Evolutionary conservation across 768 basidiomycete species (phyloP).

Genomic region (Boletus rubroflammeus): DNA sequence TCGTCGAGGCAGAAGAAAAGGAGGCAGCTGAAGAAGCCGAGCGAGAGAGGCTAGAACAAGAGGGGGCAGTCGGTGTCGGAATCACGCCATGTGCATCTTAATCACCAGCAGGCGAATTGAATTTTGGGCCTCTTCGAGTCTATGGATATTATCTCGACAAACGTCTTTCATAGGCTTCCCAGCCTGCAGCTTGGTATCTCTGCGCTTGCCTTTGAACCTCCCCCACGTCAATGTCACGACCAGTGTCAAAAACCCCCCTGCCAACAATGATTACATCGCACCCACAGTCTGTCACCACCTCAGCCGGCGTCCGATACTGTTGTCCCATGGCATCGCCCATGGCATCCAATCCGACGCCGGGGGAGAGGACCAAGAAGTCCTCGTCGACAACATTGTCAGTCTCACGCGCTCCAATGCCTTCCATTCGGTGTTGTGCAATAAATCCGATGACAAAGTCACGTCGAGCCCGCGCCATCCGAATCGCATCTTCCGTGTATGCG

Average conservation of each 20-base stretch:
- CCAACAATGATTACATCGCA: slow-evolving; percentile 98
- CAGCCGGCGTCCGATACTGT: slow-evolving; percentile 86
- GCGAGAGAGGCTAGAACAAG: slow-evolving; percentile 11
- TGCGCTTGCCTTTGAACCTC: slow-evolving; percentile 65
- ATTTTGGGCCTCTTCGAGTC: background rate
- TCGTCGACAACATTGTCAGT: slow-evolving; percentile 41
- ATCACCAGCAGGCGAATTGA: background rate
- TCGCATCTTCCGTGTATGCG: slow-evolving; percentile 76
- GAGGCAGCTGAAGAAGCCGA: slow-evolving; percentile 55
- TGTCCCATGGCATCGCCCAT: slow-evolving; percentile 89
- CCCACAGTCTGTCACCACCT: slow-evolving; percentile 77
- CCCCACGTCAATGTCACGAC: slow-evolving; percentile 36
- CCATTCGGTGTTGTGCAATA: slow-evolving; percentile 86
- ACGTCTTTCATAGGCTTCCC: slow-evolving; percentile 83
- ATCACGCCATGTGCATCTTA: background rate
- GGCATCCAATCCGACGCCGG: slow-evolving; percentile 82
- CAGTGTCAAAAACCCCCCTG: slow-evolving; percentile 82
- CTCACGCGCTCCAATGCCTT: slow-evolving; percentile 46
- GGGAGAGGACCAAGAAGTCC: slow-evolving; percentile 89
- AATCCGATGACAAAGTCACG: slow-evolving; percentile 94
- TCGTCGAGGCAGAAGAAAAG: slow-evolving; percentile 89
- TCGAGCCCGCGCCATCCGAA: slow-evolving; percentile 80
- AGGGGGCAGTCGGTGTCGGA: background rate
- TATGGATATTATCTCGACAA: slow-evolving; percentile 13
- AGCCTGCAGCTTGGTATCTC: slow-evolving; percentile 80